Conservation (phyloP, 176 grass and related monocot genomes). For the Oryza australiensis region DNA sequence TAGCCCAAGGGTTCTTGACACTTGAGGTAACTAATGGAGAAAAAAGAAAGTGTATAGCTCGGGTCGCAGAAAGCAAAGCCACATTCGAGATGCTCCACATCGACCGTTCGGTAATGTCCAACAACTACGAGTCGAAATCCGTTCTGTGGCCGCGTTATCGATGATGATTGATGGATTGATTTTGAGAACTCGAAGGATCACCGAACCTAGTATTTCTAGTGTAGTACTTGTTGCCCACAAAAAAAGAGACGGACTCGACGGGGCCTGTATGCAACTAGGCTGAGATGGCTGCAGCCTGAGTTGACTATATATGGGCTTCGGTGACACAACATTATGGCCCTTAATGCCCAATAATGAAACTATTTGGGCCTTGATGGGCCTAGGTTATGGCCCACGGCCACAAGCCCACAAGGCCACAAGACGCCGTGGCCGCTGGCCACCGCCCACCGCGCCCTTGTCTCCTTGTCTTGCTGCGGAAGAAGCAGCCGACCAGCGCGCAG, state of each 20-base stretch:
- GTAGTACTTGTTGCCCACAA: background rate
- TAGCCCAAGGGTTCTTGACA: conserved; percentile 13
- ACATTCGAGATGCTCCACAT: background rate
- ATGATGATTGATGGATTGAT: background rate
- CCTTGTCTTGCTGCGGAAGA: background rate
- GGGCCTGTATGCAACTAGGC: background rate
- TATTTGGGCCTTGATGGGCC: rapidly evolving
- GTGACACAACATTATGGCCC: background rate
- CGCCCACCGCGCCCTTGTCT: background rate
- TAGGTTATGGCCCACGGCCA: background rate
- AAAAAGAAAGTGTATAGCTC: background rate
- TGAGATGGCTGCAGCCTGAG: background rate
- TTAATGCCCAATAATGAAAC: rapidly evolving
- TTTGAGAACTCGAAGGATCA: background rate
- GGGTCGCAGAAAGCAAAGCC: background rate
- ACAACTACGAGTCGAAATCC: background rate
- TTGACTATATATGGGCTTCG: background rate
- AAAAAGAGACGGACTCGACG: background rate
- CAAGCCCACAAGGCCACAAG: background rate
- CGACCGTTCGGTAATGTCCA: conserved; percentile 11
- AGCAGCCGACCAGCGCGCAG: background rate
- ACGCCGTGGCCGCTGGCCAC: too few species aligned
- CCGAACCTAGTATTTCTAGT: background rate
- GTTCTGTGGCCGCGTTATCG: background rate
- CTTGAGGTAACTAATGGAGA: background rate